phyloP scores from a whole-genome alignment of 345 rosid genomes.

The Sonneratia alba region DNA sequence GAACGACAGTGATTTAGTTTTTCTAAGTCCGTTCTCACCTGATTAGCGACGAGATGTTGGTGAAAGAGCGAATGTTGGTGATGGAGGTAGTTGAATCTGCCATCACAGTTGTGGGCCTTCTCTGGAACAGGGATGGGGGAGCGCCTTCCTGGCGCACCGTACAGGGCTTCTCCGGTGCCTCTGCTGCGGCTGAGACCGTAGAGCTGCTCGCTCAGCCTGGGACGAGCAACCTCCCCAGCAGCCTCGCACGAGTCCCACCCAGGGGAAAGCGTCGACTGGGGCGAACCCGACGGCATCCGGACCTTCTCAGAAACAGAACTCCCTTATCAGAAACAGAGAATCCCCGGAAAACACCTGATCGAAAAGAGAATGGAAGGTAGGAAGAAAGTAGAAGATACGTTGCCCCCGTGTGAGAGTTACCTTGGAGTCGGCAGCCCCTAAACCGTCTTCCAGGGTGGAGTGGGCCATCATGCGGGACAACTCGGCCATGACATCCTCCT shows the following conservation, averaged over 20 bases:
- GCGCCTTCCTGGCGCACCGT: slow-evolving; percentile 18
- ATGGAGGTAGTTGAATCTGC: slow-evolving; percentile 10
- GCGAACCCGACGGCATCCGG: slow-evolving; percentile 9
- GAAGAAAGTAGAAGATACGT: not conserved
- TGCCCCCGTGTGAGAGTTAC: not conserved
- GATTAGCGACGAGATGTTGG: slow-evolving; percentile 48
- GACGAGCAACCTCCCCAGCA: slow-evolving; percentile 6
- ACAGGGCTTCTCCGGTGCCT: slow-evolving; percentile 17
- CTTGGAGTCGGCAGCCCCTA: not conserved
- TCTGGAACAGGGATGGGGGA: slow-evolving; percentile 22
- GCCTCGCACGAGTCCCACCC: slow-evolving; percentile 13
- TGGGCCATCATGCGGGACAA: slow-evolving; percentile 11
- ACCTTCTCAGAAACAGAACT: not conserved
- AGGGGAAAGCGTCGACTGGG: slow-evolving; percentile 15
- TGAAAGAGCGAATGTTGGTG: slow-evolving; percentile 29
- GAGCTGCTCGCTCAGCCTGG: slow-evolving; percentile 10
- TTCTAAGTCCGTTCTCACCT: slow-evolving; percentile 22
- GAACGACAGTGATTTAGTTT: too few species aligned
- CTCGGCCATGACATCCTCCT: slow-evolving; percentile 29
- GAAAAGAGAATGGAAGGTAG: not conserved
- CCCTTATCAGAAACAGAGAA: not conserved
- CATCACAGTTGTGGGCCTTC: slow-evolving; percentile 20
- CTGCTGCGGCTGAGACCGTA: not conserved
- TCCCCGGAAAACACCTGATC: too few species aligned
- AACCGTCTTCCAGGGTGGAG: slow-evolving; percentile 5